These are phyloP conservation scores for Xylaria sp. DNA, from an alignment of 2,329 filamentous ascomycete genomes.

Conservation along the genomic window DNA sequence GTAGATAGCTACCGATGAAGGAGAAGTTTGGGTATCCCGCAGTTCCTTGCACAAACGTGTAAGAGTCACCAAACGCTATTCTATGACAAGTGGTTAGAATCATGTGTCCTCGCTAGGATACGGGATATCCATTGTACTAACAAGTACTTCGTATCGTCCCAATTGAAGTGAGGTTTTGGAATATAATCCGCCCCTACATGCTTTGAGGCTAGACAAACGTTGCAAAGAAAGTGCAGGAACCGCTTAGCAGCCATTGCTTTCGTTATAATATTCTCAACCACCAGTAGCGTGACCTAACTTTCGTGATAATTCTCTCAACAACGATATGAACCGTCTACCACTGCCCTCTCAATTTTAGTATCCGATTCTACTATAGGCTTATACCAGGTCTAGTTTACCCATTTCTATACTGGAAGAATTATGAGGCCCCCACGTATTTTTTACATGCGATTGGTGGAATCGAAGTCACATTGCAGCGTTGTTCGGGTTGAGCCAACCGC, in stretches of 20 bases:
- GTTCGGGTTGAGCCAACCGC: not conserved
- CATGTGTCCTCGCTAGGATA: not conserved
- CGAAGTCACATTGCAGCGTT: slow-evolving; percentile 6
- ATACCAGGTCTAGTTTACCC: not conserved
- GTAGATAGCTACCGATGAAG: slow-evolving; percentile 64
- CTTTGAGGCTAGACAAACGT: not conserved
- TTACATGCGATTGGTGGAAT: slow-evolving; percentile 28
- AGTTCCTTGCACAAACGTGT: slow-evolving; percentile 65
- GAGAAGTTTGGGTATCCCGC: slow-evolving; percentile 62
- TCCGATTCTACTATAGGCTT: not conserved
- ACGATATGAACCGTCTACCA: not conserved
- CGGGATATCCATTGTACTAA: slow-evolving; percentile 29
- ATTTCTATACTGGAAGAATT: not conserved
- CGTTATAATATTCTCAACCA: not conserved
- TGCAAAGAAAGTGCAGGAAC: not conserved
- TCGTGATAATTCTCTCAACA: not conserved
- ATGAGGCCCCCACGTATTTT: not conserved
- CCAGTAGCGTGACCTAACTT: not conserved
- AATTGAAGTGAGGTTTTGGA: slow-evolving; percentile 35
- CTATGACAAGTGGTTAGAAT: slow-evolving; percentile 40
- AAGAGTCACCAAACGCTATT: slow-evolving; percentile 62
- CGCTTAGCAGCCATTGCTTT: not conserved
- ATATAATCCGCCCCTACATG: slow-evolving; percentile 10
- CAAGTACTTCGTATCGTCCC: slow-evolving; percentile 43
- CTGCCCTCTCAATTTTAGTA: not conserved